Percentiles rank a stretch among this genome's conserved stretches.
Evolutionary conservation across 495 filamentous ascomycete genomes (phyloP).

Genomic region (Barbatosphaeria neglecta): DNA sequence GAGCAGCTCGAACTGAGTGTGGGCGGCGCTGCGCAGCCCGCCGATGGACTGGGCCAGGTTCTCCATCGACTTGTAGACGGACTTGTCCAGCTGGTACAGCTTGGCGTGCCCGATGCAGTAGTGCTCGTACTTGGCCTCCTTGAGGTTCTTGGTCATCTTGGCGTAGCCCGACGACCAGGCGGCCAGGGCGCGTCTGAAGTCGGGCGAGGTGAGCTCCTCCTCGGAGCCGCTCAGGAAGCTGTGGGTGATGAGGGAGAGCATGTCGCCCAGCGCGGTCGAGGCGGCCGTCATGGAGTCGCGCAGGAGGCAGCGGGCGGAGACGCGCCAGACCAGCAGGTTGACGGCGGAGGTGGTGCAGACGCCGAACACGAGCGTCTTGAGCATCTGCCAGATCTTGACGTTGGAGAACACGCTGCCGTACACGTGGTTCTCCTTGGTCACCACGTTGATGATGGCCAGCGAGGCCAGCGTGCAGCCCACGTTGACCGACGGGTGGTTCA

Average conservation of each 20-base stretch:
- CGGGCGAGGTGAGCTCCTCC: constrained; percentile 51
- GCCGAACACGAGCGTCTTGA: constrained; percentile 88
- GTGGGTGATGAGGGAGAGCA: constrained; percentile 71
- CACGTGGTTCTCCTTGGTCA: constrained; percentile 86
- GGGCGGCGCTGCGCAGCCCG: constrained; percentile 78
- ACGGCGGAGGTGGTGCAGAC: constrained; percentile 65
- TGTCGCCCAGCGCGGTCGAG: constrained; percentile 66
- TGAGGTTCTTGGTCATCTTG: constrained; percentile 65
- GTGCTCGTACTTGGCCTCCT: constrained; percentile 85
- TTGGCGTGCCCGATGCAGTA: constrained; percentile 73
- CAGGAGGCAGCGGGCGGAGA: constrained; percentile 65
- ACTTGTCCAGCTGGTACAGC: constrained; percentile 68
- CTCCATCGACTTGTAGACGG: constrained; percentile 74
- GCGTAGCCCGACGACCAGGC: constrained; percentile 55
- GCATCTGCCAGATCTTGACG: constrained; percentile 72
- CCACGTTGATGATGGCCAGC: constrained; percentile 81
- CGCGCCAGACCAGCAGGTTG: constrained; percentile 66
- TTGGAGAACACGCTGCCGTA: constrained; percentile 69
- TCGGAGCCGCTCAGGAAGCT: constrained; percentile 81
- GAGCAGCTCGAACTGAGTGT: constrained; percentile 76
- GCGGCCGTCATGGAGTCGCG: constrained; percentile 62
- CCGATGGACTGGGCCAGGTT: constrained; percentile 82
- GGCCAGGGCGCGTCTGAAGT: constrained; percentile 34
- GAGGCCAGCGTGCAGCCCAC: constrained; percentile 82
- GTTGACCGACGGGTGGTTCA: constrained; percentile 78